Evolutionary conservation across 2,329 filamentous ascomycete genomes (phyloP).

Genomic region (Metarhizium humberi): DNA sequence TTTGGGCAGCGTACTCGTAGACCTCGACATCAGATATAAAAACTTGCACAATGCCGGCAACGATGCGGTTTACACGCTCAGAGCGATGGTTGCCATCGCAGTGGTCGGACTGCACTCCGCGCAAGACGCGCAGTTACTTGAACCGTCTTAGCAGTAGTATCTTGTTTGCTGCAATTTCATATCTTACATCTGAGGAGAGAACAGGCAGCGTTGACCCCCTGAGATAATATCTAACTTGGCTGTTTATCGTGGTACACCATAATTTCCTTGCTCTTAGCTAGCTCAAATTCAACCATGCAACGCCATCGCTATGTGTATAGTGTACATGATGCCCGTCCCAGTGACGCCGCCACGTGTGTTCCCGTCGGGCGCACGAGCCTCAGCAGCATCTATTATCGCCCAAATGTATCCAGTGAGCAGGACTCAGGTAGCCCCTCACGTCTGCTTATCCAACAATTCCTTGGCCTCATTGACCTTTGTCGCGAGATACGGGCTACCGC

Average conservation of each 20-base stretch:
- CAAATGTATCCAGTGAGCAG: background rate
- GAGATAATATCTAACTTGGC: background rate
- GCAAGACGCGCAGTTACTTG: background rate
- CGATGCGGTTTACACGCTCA: constrained; percentile 72
- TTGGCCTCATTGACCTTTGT: constrained; percentile 99
- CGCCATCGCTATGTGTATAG: constrained; percentile 35
- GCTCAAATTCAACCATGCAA: constrained; percentile 19
- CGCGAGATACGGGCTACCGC: constrained; percentile 90
- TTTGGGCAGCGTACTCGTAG: constrained; percentile 51
- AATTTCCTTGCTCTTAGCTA: constrained; percentile 6
- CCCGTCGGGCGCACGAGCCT: background rate
- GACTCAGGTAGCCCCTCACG: constrained; percentile 10
- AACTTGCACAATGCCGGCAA: constrained; percentile 84
- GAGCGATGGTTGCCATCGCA: constrained; percentile 52
- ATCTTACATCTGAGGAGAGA: constrained; percentile 4
- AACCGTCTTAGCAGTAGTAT: background rate
- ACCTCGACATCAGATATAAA: constrained; percentile 52
- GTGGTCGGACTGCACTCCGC: constrained; percentile 10
- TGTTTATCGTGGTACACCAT: constrained; percentile 3
- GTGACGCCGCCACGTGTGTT: background rate
- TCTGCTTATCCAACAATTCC: constrained; percentile 75
- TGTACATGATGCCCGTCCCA: constrained; percentile 21
- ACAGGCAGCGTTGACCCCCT: background rate
- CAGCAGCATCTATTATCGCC: background rate
- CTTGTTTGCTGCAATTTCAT: background rate